Base-by-base conservation (phyloP, 352 stramenopile genomes). In the Globisporangium uncinulatum region DNA sequence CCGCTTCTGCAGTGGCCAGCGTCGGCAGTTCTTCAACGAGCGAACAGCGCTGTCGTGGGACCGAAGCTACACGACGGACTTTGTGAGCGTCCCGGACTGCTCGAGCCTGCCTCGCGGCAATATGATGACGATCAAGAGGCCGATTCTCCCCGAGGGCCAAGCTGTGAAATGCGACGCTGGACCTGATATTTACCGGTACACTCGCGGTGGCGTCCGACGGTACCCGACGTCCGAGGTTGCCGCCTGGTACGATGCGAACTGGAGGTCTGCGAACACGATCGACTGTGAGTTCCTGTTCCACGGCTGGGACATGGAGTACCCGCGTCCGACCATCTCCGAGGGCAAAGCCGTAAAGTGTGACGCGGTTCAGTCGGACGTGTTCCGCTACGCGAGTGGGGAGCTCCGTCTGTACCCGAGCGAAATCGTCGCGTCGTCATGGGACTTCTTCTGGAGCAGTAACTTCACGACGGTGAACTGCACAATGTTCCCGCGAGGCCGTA, bases 221-320 rank as follows among this genome's bases (percentile, higher is more conserved):
- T 73, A 70, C 53, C 62, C 62, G 4, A 57, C 50, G 1, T 34
- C 43, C 13, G 15, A 21, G 11, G 57, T 63, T 15, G 66, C 66
- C 1, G 21, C 32, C 4, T 68, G 57, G 53, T 73, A 63, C 62
- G 66, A 73, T 24, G 5, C 14, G 6, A 61, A 61, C n/a, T 73
- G 58, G 62, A 15, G 6, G 2, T 42, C 34, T 10, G 29, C 42
- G 10, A 13, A 54, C n/a, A 29, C 59, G 7, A 41, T 73, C 0
- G 59, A 73, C 43, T 73, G 66, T 48, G 42, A 45, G 6, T 39
- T 21, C 11, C 17, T 72, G 24, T 66, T 4, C 39, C 21, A 44
- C 21, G 63, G 57, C n/a, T 36, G 37, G 5, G 59, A 70, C n/a
- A 70, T 70, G 54, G 19, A 36, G 8, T 53, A 57, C 43, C 65